Conservation (phyloP, 805 yeast species). For the Zygosaccharomyces pseudorouxii region DNA sequence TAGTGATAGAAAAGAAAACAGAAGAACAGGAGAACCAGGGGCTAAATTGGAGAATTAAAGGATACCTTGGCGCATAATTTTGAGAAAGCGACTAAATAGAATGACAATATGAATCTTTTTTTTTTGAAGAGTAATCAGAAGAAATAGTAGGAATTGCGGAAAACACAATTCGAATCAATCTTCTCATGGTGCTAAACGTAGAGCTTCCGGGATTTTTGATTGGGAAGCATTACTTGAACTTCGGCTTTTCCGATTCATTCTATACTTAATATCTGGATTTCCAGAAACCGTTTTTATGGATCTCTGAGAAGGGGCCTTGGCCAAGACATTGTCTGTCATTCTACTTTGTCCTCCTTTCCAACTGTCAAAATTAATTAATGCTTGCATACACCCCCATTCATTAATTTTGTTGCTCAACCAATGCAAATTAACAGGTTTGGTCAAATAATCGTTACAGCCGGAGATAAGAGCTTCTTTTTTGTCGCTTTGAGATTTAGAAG, state of each 20-base stretch:
- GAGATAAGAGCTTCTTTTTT: constrained; percentile 89
- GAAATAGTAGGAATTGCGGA: too few relatives aligned
- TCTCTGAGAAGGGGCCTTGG: constrained; percentile 15
- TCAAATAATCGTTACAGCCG: constrained; percentile 94
- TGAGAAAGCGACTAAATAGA: too few relatives aligned
- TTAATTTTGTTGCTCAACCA: constrained; percentile 93
- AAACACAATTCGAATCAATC: too few relatives aligned
- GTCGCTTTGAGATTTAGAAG: constrained; percentile 80
- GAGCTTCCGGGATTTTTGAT: not conserved
- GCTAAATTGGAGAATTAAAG: not conserved
- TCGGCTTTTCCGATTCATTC: constrained; percentile 8
- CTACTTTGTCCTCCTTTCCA: constrained; percentile 57
- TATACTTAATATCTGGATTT: not conserved
- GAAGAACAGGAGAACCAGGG: not conserved
- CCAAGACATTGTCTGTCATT: constrained; percentile 35
- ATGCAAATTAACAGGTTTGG: constrained; percentile 90
- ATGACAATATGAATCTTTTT: too few relatives aligned
- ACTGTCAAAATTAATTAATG: constrained; percentile 89
- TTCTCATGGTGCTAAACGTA: not conserved
- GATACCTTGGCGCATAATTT: too few relatives aligned
- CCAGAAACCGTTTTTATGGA: constrained; percentile 8
- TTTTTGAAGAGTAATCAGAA: too few relatives aligned
- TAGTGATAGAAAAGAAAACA: not conserved
- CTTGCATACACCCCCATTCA: constrained; percentile 99
- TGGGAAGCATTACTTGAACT: constrained; percentile 13